A percentile compares a stretch with the other conserved stretches of the same genome.
Conservation (phyloP, 2,329 filamentous ascomycete genomes). For the Neurospora sp. region DNA sequence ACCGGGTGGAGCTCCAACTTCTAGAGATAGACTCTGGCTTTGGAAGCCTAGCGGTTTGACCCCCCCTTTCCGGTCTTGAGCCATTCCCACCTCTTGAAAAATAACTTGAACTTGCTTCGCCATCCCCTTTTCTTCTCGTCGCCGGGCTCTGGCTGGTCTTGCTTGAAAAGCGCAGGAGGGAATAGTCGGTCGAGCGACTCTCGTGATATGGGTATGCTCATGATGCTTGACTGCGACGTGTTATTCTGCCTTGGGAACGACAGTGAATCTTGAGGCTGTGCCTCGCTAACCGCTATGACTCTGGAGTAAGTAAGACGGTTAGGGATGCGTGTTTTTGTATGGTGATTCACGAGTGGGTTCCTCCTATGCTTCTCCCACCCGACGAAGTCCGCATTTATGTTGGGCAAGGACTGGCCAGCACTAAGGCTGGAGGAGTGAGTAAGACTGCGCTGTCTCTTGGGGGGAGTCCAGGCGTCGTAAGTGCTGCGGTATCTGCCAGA, state of each 20-base stretch:
- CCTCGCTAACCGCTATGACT: background rate
- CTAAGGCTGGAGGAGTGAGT: background rate
- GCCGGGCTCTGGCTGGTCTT: background rate
- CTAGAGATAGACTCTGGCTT: background rate
- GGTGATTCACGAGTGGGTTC: background rate
- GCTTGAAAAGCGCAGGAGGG: background rate
- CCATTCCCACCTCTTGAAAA: background rate
- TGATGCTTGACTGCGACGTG: background rate
- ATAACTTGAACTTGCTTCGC: background rate
- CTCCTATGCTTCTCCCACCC: background rate
- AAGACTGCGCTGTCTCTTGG: background rate
- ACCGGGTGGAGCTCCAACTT: background rate
- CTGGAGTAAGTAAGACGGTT: background rate
- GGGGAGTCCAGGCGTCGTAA: background rate
- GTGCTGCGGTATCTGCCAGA: background rate
- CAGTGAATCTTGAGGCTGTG: background rate
- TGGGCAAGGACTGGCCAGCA: background rate
- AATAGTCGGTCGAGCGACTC: background rate
- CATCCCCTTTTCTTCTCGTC: background rate
- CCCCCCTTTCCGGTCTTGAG: background rate
- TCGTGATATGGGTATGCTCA: background rate
- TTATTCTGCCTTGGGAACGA: background rate
- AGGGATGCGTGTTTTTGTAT: background rate
- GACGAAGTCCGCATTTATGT: background rate
- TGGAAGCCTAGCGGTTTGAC: background rate